These are phyloP conservation scores for Magnaporthales sp. DNA, from an alignment of 2,329 filamentous ascomycete species.

Conservation along the genomic window DNA sequence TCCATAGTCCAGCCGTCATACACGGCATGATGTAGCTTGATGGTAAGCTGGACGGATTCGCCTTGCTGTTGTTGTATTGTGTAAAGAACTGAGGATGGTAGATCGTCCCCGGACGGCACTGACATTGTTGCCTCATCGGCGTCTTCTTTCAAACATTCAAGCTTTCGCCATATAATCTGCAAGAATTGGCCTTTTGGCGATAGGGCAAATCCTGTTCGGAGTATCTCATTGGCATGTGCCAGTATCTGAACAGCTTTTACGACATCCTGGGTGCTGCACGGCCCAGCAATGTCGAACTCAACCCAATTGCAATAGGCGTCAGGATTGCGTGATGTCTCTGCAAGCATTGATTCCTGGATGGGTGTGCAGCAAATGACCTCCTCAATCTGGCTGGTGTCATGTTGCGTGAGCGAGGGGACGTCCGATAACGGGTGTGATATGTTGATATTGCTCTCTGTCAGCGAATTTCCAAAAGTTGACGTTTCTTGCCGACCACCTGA, in stretches of 20 bases:
- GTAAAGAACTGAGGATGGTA: background rate
- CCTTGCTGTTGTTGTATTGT: background rate
- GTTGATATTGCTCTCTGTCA: background rate
- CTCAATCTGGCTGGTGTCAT: slow-evolving; percentile 1
- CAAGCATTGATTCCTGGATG: slow-evolving; percentile 72
- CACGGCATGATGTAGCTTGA: slow-evolving; percentile 62
- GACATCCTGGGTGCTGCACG: slow-evolving; percentile 29
- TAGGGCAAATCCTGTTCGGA: slow-evolving; percentile 67
- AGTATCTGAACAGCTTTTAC: slow-evolving; percentile 39
- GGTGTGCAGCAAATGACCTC: slow-evolving; percentile 49
- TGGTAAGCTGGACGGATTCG: background rate
- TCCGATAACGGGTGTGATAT: background rate
- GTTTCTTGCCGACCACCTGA: background rate
- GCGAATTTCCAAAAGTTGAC: too few relatives aligned
- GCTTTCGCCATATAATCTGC: slow-evolving; percentile 53
- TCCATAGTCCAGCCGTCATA: slow-evolving; percentile 96
- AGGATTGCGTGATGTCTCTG: slow-evolving; percentile 54
- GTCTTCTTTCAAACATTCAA: background rate
- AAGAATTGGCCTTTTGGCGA: slow-evolving; percentile 39
- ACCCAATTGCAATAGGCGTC: slow-evolving; percentile 72
- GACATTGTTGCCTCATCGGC: background rate
- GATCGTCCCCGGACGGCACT: background rate
- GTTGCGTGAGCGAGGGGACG: slow-evolving; percentile 10
- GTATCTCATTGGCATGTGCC: slow-evolving; percentile 49
- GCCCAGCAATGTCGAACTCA: slow-evolving; percentile 46